Evolutionary conservation across 768 basidiomycete genomes (phyloP).

Genomic region (Podaxis sp.): DNA sequence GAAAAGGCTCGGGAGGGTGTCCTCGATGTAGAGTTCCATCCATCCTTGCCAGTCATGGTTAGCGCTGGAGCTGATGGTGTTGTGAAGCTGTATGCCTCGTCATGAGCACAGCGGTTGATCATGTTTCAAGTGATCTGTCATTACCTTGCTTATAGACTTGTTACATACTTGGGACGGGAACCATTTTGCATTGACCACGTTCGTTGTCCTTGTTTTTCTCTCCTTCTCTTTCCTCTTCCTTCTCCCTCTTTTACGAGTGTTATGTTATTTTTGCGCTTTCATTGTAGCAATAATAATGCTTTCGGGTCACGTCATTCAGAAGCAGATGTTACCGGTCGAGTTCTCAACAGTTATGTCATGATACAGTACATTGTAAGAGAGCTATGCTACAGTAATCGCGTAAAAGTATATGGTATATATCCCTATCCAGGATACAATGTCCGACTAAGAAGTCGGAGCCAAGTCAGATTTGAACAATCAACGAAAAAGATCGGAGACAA

Average conservation of each 20-base stretch:
- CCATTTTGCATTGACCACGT: conserved; percentile 17
- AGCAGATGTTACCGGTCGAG: neutral
- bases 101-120: conserved; percentile 38
- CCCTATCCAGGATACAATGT: neutral
- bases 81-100: conserved; percentile 86
- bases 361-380: conserved; percentile 6
- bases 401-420: conserved; percentile 6
- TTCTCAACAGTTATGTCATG: conserved; percentile 6
- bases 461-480: neutral
- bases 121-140: conserved; percentile 14
- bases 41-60: conserved; percentile 79
- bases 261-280: conserved; percentile 19
- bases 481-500: too few species aligned
- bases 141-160: conserved; percentile 27
- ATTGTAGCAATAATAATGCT: conserved; percentile 12
- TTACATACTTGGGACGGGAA: conserved; percentile 31
- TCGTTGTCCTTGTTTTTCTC: conserved; percentile 23
- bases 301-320: conserved; percentile 8
- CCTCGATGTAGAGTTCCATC: conserved; percentile 81
- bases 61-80: conserved; percentile 96
- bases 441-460: neutral
- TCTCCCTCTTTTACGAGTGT: conserved; percentile 21
- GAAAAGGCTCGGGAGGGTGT: conserved; percentile 91
- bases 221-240: conserved; percentile 21
- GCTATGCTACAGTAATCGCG: conserved; percentile 9